These are phyloP conservation scores for Mycena alexandri DNA, from an alignment of 768 basidiomycete genomes.

Conservation along the genomic window DNA sequence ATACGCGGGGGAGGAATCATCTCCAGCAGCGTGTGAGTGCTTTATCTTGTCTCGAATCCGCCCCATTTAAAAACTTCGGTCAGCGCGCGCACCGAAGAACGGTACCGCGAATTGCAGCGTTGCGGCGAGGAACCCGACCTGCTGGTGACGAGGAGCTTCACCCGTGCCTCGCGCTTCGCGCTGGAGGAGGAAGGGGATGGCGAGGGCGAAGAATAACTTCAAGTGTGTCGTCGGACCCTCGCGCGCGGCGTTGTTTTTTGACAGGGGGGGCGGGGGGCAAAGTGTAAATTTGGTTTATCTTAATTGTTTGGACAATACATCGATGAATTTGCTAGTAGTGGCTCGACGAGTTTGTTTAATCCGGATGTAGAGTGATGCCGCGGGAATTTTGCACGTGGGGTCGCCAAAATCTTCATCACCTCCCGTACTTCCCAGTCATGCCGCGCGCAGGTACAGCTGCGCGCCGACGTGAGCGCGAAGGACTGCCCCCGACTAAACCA, in stretches of 20 bases:
- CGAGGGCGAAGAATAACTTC: no score
- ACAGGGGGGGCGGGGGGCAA: no score
- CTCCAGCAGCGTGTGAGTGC: neutral
- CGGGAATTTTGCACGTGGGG: neutral
- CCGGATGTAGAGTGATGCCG: no score
- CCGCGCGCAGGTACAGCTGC: neutral
- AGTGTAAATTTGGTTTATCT: neutral
- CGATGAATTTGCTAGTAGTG: no score
- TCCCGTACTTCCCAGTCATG: neutral
- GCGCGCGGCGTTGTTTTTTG: neutral
- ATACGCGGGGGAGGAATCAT: neutral
- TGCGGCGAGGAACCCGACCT: slow-evolving; percentile 14
- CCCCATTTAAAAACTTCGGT: neutral
- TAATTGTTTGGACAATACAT: neutral
- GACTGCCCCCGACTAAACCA: neutral
- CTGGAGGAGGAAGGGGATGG: neutral
- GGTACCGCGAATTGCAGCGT: slow-evolving; percentile 1
- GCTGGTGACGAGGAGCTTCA: neutral
- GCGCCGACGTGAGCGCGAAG: neutral
- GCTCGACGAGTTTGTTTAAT: no score
- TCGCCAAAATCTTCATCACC: neutral
- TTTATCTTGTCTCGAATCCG: neutral
- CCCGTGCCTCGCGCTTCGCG: neutral
- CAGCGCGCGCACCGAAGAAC: neutral
- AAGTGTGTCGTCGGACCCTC: no score